These are phyloP conservation scores for Hypoxylon sp. DNA, from an alignment of 2,329 filamentous ascomycete species.

Conservation along the genomic window DNA sequence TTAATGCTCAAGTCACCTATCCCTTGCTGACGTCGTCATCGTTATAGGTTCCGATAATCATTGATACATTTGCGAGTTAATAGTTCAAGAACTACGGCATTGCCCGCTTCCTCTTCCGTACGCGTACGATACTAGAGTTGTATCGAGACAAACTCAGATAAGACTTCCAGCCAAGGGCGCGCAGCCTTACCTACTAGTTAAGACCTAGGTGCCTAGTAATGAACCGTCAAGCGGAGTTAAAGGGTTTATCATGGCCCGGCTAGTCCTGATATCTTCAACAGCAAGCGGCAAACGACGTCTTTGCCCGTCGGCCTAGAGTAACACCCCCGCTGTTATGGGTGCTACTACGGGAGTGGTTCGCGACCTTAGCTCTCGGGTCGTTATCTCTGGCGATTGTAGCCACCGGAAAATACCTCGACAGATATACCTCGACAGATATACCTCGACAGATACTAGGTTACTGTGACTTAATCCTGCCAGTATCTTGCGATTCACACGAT, in stretches of 20 bases:
- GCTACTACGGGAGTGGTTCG: neutral
- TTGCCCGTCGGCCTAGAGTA: neutral
- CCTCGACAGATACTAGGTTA: slow-evolving; percentile 28
- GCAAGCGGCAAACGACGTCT: slow-evolving; percentile 22
- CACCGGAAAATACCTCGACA: slow-evolving; percentile 39
- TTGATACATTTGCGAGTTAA: neutral
- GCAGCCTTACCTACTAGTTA: slow-evolving; percentile 24
- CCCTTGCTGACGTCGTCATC: neutral
- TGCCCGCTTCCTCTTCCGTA: neutral
- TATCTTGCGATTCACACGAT: slow-evolving; percentile 16
- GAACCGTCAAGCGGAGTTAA: neutral
- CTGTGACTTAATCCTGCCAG: slow-evolving; percentile 27
- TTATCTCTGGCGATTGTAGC: slow-evolving; percentile 32
- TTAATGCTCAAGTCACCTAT: neutral
- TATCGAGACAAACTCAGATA: slow-evolving; percentile 14
- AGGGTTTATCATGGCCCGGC: neutral
- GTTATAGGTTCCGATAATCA: neutral
- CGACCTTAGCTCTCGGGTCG: slow-evolving; percentile 6
- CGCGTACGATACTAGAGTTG: neutral
- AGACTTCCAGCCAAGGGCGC: slow-evolving; percentile 28
- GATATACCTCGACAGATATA: slow-evolving; percentile 31
- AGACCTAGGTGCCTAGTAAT: slow-evolving; percentile 2
- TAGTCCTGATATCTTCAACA: neutral
- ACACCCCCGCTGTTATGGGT: neutral
- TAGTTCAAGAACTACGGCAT: slow-evolving; percentile 2